Evolutionary conservation across 306 rosid species (phyloP).

Genomic region (Castanea crenata): DNA sequence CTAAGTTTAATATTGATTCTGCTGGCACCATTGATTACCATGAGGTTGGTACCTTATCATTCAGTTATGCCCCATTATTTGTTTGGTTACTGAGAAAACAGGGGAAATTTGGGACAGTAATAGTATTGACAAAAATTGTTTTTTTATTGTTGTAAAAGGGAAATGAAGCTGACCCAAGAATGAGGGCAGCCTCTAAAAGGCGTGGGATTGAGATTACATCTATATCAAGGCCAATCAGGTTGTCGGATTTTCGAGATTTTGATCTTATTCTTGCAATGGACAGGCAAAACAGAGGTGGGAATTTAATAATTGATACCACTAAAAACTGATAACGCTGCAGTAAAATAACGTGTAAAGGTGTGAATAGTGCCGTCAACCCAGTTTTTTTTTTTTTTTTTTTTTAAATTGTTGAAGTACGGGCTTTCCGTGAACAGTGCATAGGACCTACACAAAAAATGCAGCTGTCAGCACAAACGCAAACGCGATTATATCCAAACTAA

Average conservation of each 20-base stretch:
- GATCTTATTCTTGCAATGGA: constrained; percentile 97
- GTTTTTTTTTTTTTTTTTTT: too few relatives aligned
- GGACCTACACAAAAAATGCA: too few relatives aligned
- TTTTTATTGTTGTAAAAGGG: constrained; percentile 46
- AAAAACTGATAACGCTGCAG: too few relatives aligned
- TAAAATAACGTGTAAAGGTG: too few relatives aligned
- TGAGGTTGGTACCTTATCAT: constrained; percentile 42
- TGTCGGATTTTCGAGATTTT: constrained; percentile 77
- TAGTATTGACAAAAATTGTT: constrained; percentile 10
- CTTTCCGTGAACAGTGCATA: too few relatives aligned
- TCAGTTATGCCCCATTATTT: not conserved
- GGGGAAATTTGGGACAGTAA: not conserved
- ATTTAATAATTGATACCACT: not conserved
- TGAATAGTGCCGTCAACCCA: too few relatives aligned
- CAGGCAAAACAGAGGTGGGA: constrained; percentile 67
- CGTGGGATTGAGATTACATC: constrained; percentile 86
- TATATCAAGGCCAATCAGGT: constrained; percentile 70
- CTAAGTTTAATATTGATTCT: constrained; percentile 65
- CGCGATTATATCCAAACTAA: too few relatives aligned
- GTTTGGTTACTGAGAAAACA: not conserved
- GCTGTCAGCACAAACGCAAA: too few relatives aligned
- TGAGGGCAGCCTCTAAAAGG: constrained; percentile 82
- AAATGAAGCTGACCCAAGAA: constrained; percentile 84
- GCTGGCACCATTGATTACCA: constrained; percentile 88
- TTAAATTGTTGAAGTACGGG: too few relatives aligned